phyloP scores from a whole-genome alignment of 257 asterid genomes.

The Jacaranda copaia region DNA sequence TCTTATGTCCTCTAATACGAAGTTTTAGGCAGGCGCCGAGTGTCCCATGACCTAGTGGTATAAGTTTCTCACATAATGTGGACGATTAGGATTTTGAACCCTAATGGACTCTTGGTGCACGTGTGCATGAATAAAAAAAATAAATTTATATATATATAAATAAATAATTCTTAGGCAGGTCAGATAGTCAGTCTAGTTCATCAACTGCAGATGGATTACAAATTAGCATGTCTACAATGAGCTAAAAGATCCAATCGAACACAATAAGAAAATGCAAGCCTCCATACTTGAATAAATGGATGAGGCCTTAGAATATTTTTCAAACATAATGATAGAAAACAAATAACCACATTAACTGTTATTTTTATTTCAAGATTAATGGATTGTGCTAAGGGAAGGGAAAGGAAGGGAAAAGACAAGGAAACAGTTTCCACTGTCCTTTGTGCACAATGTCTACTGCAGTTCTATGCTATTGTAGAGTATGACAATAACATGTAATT shows the following conservation, averaged over 20 bases:
- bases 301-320: background rate
- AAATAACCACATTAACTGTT: background rate
- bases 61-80: no score
- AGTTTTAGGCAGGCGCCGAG: no score
- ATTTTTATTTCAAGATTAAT: background rate
- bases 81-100: no score
- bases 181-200: no score
- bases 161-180: no score
- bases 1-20: background rate
- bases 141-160: no score
- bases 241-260: background rate
- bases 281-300: background rate
- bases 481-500: constrained; percentile 1
- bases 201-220: background rate
- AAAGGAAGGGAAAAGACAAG: background rate
- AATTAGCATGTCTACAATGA: background rate
- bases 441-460: constrained; percentile 21
- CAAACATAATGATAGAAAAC: background rate
- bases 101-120: no score
- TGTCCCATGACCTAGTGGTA: no score
- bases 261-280: background rate
- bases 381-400: no score
- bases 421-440: background rate
- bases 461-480: background rate
- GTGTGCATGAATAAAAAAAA: no score